Base-by-base conservation (phyloP, 1,284 basidiomycete genomes). In the Lignosus rhinocerotis region DNA sequence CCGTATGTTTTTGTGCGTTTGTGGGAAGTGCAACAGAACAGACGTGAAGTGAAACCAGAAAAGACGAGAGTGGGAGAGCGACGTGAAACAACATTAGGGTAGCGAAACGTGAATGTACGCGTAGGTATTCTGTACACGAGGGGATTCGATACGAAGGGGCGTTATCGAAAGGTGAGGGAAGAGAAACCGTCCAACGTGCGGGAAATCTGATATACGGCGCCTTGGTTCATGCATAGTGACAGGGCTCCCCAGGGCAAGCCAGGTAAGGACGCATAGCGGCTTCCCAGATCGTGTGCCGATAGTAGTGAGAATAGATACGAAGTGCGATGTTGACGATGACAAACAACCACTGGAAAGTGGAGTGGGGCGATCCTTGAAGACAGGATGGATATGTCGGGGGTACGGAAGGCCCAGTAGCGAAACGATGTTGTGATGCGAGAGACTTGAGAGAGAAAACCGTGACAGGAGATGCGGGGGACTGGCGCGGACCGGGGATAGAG, bases 371-470 rank as follows among this genome's bases (percentile, higher is more conserved):
- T 68, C 70, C 73, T 70, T 63, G 64, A 59, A 74, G 81, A 85
- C 83, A 77, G 82, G 81, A 84, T 83, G 82, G 79, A 85, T 84
- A 85, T 81, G 83, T 84, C 83, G 75, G 70, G 58, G 62, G 73
- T 75, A 70, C 63, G 72, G 72, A 72, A 73, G 72, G 72, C 73
- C 71, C 73, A 64, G 56, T 57, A 50, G 59, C 57, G 58, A 64
- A 61, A 65, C 52, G 53, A 60, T 62, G 65, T 58, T 51, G 59
- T 63, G 50, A 55, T 62, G 64, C 44, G 53, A 53, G 55, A 69
- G 65, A 67, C 67, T 63, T 61, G 64, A 61, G 51, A 55, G 60
- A 60, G 25, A 25, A 25, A 65, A 46, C 57, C 61, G 56, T 62
- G 59, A 66, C 62, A 58, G 59, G 63, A 59, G 53, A 54, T 61